These are phyloP conservation scores for Neospermospora avenae DNA, from an alignment of 2,329 filamentous ascomycete species.

Conservation along the genomic window DNA sequence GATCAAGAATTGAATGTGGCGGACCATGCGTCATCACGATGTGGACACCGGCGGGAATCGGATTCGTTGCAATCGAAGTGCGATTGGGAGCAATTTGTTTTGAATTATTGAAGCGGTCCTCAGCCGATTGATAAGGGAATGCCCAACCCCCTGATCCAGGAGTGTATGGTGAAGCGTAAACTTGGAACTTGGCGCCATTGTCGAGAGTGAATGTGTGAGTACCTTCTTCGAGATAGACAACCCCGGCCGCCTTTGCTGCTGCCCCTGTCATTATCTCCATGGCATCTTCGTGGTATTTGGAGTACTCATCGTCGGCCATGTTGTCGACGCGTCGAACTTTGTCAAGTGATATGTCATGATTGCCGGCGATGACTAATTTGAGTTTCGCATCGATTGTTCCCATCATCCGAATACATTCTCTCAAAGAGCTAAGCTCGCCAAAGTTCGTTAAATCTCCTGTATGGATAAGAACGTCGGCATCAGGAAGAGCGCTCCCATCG, in stretches of 20 bases:
- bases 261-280: constrained; percentile 15
- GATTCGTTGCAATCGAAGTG: constrained; percentile 14
- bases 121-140: constrained; percentile 26
- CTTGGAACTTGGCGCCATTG: constrained; percentile 26
- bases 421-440: constrained; percentile 26
- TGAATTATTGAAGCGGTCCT: constrained; percentile 26
- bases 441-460: constrained; percentile 38
- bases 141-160: constrained; percentile 24
- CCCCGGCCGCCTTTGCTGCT: constrained; percentile 15
- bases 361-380: constrained; percentile 60
- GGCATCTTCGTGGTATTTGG: constrained; percentile 8
- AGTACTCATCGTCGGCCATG: constrained; percentile 1
- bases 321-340: constrained; percentile 3
- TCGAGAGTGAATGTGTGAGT: constrained; percentile 26
- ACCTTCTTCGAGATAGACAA: constrained; percentile 31
- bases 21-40: constrained; percentile 42
- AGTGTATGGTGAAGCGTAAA: constrained; percentile 33
- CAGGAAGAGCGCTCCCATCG: constrained; percentile 18
- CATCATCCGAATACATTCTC: constrained; percentile 26
- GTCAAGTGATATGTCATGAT: constrained; percentile 58
- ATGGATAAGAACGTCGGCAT: constrained; percentile 38
- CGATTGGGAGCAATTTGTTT: constrained; percentile 1
- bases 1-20: constrained; percentile 33
- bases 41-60: constrained; percentile 31
- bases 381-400: constrained; percentile 46